Evolutionary conservation across 805 yeast genomes (phyloP).

Genomic region (Brettanomyces custersianus): DNA sequence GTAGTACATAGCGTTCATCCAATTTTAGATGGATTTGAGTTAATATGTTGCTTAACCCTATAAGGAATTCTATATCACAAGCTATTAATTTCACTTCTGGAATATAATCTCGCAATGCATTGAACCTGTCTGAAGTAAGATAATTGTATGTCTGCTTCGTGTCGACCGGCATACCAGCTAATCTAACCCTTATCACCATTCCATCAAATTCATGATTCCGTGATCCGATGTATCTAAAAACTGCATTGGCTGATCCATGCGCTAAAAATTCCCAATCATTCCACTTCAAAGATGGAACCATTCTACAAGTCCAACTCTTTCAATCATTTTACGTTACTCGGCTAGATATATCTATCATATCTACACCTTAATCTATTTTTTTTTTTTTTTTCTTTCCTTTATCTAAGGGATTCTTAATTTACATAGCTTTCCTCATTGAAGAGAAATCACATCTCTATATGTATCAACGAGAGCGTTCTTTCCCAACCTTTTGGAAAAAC

Average conservation of each 20-base stretch:
- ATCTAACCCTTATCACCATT: constrained; percentile 31
- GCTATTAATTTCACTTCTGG: constrained; percentile 10
- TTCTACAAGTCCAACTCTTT: neutral
- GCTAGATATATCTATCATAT: constrained; percentile 32
- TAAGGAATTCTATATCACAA: constrained; percentile 1
- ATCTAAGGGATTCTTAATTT: too few species aligned
- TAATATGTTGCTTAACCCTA: neutral
- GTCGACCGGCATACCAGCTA: constrained; percentile 26
- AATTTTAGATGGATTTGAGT: constrained; percentile 4
- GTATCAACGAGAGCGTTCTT: constrained; percentile 49
- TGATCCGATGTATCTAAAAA: constrained; percentile 32
- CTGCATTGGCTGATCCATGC: constrained; percentile 41
- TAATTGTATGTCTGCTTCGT: constrained; percentile 35
- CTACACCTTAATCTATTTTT: too few species aligned
- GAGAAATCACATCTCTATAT: constrained; percentile 50
- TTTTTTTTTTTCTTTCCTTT: too few species aligned
- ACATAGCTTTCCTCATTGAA: constrained; percentile 12
- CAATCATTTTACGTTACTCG: neutral
- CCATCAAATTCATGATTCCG: constrained; percentile 21
- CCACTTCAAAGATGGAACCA: too few species aligned
- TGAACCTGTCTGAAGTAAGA: constrained; percentile 18
- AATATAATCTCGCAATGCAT: constrained; percentile 10
- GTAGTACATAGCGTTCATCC: constrained; percentile 15
- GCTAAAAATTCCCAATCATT: constrained; percentile 32
- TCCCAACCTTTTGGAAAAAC: constrained; percentile 48